Percentiles rank a stretch among this genome's conserved stretches.
Conservation (phyloP, 257 asterid species). For the Verbena officinalis region DNA sequence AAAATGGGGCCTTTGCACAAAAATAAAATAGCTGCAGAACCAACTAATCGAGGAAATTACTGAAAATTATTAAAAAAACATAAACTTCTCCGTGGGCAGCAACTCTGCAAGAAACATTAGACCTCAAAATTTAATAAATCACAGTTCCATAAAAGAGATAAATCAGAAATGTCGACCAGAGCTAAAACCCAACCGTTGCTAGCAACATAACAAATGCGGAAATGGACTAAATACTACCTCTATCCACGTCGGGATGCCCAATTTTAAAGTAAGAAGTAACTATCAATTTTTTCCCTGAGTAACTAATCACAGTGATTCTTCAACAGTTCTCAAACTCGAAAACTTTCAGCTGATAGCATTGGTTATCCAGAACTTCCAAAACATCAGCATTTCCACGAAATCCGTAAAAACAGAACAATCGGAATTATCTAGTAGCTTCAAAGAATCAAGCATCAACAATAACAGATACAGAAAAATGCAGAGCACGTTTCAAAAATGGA, state of each 20-base stretch:
- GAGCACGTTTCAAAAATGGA: background rate
- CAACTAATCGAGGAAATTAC: background rate
- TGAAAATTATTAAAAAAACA: background rate
- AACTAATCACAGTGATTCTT: background rate
- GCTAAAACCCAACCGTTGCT: constrained; percentile 4
- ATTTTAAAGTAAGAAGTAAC: background rate
- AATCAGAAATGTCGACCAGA: background rate
- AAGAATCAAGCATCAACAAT: background rate
- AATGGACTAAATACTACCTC: background rate
- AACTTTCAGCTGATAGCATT: background rate
- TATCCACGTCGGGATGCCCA: background rate
- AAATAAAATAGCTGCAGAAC: constrained; percentile 3
- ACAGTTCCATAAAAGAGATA: background rate
- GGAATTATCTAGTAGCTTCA: background rate
- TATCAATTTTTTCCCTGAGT: background rate
- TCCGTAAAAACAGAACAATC: background rate
- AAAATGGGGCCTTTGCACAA: background rate
- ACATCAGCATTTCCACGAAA: background rate
- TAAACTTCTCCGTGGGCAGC: background rate
- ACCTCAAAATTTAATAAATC: background rate
- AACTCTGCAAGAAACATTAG: background rate
- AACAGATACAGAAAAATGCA: background rate
- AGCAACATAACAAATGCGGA: background rate
- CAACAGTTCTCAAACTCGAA: background rate
- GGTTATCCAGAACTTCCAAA: background rate